These are phyloP conservation scores for Vachellia collinsii DNA, from an alignment of 306 rosid genomes.

Conservation along the genomic window DNA sequence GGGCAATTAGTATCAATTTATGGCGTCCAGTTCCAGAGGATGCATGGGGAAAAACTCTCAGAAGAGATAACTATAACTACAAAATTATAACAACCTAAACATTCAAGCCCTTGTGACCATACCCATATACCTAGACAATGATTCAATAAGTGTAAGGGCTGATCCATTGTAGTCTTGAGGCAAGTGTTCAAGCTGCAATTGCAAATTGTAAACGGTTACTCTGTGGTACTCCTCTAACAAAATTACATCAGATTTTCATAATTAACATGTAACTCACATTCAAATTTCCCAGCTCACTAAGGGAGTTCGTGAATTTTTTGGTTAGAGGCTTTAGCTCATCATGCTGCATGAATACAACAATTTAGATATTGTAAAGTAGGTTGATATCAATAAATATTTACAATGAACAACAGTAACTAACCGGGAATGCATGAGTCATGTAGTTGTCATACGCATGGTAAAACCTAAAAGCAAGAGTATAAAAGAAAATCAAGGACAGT, in stretches of 20 bases:
- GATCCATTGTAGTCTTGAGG: conserved; percentile 84
- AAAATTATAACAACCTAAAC: conserved; percentile 18
- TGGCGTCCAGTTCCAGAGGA: background rate
- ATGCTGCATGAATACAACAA: conserved; percentile 62
- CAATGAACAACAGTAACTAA: conserved; percentile 42
- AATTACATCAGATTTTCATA: conserved; percentile 12
- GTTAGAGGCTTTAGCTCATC: conserved; percentile 95
- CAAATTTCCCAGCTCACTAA: conserved; percentile 91
- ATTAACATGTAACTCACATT: conserved; percentile 50
- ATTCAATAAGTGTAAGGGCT: conserved; percentile 91
- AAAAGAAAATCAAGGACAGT: background rate
- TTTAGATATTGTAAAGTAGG: conserved; percentile 17
- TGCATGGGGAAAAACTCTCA: background rate
- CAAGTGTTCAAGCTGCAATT: conserved; percentile 87
- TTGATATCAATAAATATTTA: conserved; percentile 24
- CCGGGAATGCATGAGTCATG: conserved; percentile 94
- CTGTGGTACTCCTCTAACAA: conserved; percentile 25
- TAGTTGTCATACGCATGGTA: conserved; percentile 95
- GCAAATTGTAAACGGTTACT: conserved; percentile 34
- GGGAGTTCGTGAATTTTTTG: conserved; percentile 82
- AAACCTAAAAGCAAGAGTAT: conserved; percentile 60
- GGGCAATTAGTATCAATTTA: conserved; percentile 33
- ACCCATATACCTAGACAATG: conserved; percentile 77
- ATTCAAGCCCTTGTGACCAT: conserved; percentile 20
- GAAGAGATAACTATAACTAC: conserved; percentile 5